phyloP scores from a whole-genome alignment of 2,329 filamentous ascomycete genomes.

The Kalmusia sp. region DNA sequence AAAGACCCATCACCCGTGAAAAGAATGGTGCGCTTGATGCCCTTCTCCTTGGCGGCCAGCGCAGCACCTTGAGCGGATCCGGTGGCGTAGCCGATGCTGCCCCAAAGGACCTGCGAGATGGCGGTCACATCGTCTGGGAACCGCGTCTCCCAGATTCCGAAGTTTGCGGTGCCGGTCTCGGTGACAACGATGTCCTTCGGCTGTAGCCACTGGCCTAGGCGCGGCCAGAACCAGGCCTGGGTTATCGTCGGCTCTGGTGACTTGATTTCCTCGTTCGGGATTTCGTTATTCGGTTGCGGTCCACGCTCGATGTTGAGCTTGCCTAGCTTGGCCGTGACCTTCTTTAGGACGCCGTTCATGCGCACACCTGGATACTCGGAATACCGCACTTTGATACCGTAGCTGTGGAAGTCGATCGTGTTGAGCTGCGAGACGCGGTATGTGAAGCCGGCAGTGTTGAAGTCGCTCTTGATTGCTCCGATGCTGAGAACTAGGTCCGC shows the following conservation, averaged over 20 bases:
- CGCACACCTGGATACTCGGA: slow-evolving; percentile 79
- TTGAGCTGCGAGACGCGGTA: slow-evolving; percentile 78
- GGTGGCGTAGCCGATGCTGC: slow-evolving; percentile 70
- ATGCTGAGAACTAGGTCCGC: slow-evolving; percentile 76
- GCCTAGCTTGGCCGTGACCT: slow-evolving; percentile 66
- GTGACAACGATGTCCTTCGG: slow-evolving; percentile 80
- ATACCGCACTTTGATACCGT: slow-evolving; percentile 75
- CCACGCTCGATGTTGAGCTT: slow-evolving; percentile 63
- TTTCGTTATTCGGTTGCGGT: slow-evolving; percentile 62
- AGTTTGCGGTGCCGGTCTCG: slow-evolving; percentile 87
- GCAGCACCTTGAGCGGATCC: slow-evolving; percentile 73
- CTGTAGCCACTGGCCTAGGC: slow-evolving; percentile 74
- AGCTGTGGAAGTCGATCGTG: slow-evolving; percentile 82
- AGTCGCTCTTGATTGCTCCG: slow-evolving; percentile 75
- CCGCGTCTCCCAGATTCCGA: slow-evolving; percentile 84
- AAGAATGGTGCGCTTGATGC: slow-evolving; percentile 71
- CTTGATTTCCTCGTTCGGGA: slow-evolving; percentile 45
- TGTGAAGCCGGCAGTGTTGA: slow-evolving; percentile 84
- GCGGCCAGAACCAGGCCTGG: slow-evolving; percentile 80
- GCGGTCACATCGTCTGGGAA: slow-evolving; percentile 81
- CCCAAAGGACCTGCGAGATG: slow-evolving; percentile 79
- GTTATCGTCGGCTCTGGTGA: slow-evolving; percentile 59
- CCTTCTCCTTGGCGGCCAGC: slow-evolving; percentile 73
- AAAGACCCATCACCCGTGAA: slow-evolving; percentile 91
- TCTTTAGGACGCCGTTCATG: slow-evolving; percentile 79